These are phyloP conservation scores for Aspergillus eucalypticola DNA, from an alignment of 2,329 filamentous ascomycete species.

Conservation along the genomic window DNA sequence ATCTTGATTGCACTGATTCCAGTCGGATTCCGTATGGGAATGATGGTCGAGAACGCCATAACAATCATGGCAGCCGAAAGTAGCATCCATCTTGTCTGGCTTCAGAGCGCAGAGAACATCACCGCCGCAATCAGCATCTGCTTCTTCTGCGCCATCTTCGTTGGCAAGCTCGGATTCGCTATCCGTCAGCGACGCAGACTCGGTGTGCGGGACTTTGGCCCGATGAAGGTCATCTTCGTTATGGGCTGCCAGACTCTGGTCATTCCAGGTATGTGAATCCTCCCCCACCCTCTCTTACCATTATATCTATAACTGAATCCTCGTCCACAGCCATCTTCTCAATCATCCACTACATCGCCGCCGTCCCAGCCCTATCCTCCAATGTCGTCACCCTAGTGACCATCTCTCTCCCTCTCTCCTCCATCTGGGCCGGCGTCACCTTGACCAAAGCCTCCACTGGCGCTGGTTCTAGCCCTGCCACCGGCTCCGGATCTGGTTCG, in stretches of 20 bases:
- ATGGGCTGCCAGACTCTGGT: conserved; percentile 68
- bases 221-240: conserved; percentile 67
- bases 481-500: conserved; percentile 10
- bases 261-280: conserved; percentile 55
- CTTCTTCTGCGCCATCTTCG: conserved; percentile 64
- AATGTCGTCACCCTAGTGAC: conserved; percentile 60
- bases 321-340: conserved; percentile 60
- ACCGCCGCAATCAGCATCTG: conserved; percentile 59
- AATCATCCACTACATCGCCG: conserved; percentile 55
- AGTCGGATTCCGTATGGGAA: conserved; percentile 55
- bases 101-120: conserved; percentile 52
- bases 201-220: conserved; percentile 61
- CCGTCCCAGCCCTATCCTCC: conserved; percentile 56
- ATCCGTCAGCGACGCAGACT: conserved; percentile 58
- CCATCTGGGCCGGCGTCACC: conserved; percentile 61
- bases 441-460: conserved; percentile 55
- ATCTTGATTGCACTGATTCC: conserved; percentile 52
- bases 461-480: conserved; percentile 50
- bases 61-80: conserved; percentile 36
- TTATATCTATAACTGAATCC: conserved; percentile 17
- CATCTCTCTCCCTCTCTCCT: conserved; percentile 65
- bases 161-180: conserved; percentile 60
- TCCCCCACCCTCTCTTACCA: neutral
- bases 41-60: conserved; percentile 52
- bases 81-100: conserved; percentile 37